A percentile compares a stretch with the other conserved stretches of the same genome.
These are phyloP conservation scores for Trichoderma endophyticum DNA, from an alignment of 2,329 filamentous ascomycete genomes.

Conservation along the genomic window DNA sequence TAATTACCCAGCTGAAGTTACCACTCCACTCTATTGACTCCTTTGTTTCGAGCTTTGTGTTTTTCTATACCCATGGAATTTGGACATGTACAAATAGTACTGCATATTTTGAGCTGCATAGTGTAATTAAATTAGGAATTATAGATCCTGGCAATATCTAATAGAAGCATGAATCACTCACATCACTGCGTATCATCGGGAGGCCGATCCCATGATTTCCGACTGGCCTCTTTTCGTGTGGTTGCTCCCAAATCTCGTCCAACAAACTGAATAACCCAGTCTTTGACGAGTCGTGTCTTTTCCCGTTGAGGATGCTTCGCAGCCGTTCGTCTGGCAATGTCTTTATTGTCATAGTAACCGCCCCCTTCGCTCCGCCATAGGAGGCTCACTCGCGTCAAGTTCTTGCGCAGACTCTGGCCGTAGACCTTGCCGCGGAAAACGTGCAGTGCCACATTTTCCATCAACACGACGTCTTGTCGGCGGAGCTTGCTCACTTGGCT, in stretches of 20 bases:
- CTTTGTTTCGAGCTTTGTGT: not conserved
- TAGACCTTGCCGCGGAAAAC: conserved; percentile 76
- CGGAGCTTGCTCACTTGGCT: conserved; percentile 48
- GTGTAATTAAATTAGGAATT: not conserved
- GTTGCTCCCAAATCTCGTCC: conserved; percentile 32
- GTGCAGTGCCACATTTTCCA: conserved; percentile 75
- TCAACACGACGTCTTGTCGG: conserved; percentile 71
- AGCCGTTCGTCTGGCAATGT: conserved; percentile 38
- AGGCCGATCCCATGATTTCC: conserved; percentile 38
- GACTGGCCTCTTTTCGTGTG: conserved; percentile 18
- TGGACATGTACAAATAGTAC: not conserved
- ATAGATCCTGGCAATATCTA: not conserved
- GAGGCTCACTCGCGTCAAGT: conserved; percentile 66
- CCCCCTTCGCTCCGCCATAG: conserved; percentile 52
- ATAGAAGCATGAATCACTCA: not conserved
- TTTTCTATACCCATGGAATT: not conserved
- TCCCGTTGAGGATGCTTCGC: conserved; percentile 50
- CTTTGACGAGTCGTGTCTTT: conserved; percentile 65
- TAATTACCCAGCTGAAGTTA: not conserved
- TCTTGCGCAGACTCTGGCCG: conserved; percentile 73
- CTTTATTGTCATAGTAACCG: conserved; percentile 55
- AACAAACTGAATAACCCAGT: conserved; percentile 75
- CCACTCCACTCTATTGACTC: not conserved
- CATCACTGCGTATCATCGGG: conserved; percentile 40
- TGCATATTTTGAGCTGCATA: not conserved